Base-by-base conservation (phyloP, 495 filamentous ascomycete genomes). In the Alectoria sarmentosa region DNA sequence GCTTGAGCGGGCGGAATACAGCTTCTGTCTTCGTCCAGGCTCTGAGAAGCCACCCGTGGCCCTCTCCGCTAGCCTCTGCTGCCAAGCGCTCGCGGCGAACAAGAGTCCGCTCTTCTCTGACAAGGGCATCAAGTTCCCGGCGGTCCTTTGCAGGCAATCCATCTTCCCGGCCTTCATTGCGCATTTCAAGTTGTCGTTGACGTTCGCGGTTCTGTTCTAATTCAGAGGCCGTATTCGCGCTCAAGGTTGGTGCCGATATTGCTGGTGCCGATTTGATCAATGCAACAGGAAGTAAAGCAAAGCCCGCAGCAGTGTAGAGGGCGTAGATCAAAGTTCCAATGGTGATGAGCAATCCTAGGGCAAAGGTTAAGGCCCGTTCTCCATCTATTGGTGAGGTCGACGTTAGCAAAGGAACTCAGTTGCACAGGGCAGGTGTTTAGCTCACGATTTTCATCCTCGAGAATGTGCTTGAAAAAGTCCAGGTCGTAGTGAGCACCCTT, bases 341-440 rank as follows among this genome's bases (percentile, higher is more conserved):
- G 0, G 88, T 90, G 54, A 93, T 90, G 37, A 98, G 80, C 34
- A 96, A 77, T 4, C 94, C 94, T 30, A 96, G 77, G 13, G 85
- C 83, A 75, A 98, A 98, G 34, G 90, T 90, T 56, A 98, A 79
- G 23, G 92, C 90, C 65, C 94, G 90, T 76, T 97, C 94, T 65
- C 91, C 92, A 74, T 91, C 87, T 89, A 66, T 57, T 39, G 36
- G 8, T 17, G 9, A 57, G 49, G 17, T 57, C n/a, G 19, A 55
- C 60, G 46, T 76, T 67, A 75, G 71, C 26, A 10, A 44, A 56
- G 55, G 15, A 21, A 32, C n/a, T 66, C 46, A 36, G 23, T 30
- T 23, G 32, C 26, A 32, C 11, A 10, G 36, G 30, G 21, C 4
- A 17, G 49, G 61, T 8, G 8, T 61, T n/a, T 60, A 15, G 49